A percentile compares a stretch with the other conserved stretches of the same genome.
Evolutionary conservation across 1,284 basidiomycete species (phyloP).

Genomic region (Cutaneotrichosporon dermatis): DNA sequence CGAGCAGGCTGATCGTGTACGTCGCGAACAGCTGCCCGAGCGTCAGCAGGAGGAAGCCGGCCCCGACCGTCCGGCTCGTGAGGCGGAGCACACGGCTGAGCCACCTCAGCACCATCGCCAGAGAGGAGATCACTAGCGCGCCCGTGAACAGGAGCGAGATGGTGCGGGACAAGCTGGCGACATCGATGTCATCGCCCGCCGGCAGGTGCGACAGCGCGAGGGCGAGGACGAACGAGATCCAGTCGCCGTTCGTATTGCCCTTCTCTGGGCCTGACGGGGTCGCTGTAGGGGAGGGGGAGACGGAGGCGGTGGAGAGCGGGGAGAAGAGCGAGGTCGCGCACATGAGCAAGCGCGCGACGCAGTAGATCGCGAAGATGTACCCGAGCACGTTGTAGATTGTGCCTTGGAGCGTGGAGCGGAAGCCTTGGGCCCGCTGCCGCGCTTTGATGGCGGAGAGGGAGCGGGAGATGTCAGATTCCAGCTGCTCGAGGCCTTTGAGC

Average conservation of each 20-base stretch:
- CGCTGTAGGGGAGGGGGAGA: no score
- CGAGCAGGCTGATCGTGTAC: constrained; percentile 48
- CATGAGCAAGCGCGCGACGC: constrained; percentile 45
- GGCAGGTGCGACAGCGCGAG: constrained; percentile 42
- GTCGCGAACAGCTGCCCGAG: constrained; percentile 48
- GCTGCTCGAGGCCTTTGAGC: constrained; percentile 39
- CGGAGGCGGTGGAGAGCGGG: constrained; percentile 22
- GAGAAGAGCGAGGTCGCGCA: constrained; percentile 43
- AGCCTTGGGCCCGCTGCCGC: constrained; percentile 41
- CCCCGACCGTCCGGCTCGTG: constrained; percentile 46
- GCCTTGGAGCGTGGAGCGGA: constrained; percentile 40
- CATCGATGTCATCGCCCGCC: constrained; percentile 39
- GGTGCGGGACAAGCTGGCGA: constrained; percentile 39
- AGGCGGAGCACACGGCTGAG: constrained; percentile 43
- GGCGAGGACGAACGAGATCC: constrained; percentile 48
- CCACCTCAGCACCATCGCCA: constrained; percentile 46
- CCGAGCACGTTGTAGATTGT: constrained; percentile 41
- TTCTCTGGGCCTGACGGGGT: constrained; percentile 19
- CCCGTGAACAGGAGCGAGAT: constrained; percentile 48
- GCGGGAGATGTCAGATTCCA: constrained; percentile 41
- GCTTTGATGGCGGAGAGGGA: constrained; percentile 40
- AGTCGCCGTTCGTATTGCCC: constrained; percentile 48
- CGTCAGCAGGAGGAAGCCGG: constrained; percentile 45
- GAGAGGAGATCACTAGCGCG: constrained; percentile 40
- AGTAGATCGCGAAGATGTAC: constrained; percentile 46